Base-by-base conservation (phyloP, 1,284 basidiomycete genomes). In the Ustilago bromivora region DNA sequence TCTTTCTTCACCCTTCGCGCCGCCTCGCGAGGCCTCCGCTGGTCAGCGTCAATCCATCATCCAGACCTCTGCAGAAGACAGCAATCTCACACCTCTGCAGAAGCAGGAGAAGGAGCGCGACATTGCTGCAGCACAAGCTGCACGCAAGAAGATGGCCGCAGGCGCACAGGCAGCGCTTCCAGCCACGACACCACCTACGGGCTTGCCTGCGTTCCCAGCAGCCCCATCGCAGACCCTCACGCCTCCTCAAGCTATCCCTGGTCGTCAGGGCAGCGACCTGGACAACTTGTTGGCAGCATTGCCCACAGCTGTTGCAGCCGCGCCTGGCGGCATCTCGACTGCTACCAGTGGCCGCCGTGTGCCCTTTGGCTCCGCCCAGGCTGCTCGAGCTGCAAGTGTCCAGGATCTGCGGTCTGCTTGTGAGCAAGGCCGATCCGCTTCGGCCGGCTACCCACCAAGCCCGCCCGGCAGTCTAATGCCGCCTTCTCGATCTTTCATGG, bases 401-500 rank as follows among this genome's bases (percentile, higher is more conserved):
- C 49, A 79, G 75, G 55, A 83, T 76, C 23, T 81, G 82, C 69
- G 68, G 1, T 58, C 79, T 43, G 64, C 65, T 40, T 66, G 71
- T 47, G 61, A 71, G 43, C 77, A 49, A n/a, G 40, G 52, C 2
- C 57, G 79, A 78, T 60, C 71, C 5, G 49, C 72, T 15, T 61
- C 67, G 8, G 68, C 65, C 28, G 61, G 57, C 35, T 66, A 76
- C 17, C 59, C 75, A 10, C 51, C 57, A 7, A 71, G 71, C 51
- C 72, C 76, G 13, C 32, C 71, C 13, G 71, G 73, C 57, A 78
- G 77, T 55, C 67, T 82, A 46, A 63, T 76, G 35, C 82, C 84
- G 32, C 82, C 84, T 17, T 76, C 67, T 5, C 64, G 81, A 11
- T 79, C 82, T 0, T 70, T 83, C 32, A 69, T 77, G 61, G 71